phyloP scores from a whole-genome alignment of 495 filamentous ascomycete genomes.

The Beverwykella pulmonaria region DNA sequence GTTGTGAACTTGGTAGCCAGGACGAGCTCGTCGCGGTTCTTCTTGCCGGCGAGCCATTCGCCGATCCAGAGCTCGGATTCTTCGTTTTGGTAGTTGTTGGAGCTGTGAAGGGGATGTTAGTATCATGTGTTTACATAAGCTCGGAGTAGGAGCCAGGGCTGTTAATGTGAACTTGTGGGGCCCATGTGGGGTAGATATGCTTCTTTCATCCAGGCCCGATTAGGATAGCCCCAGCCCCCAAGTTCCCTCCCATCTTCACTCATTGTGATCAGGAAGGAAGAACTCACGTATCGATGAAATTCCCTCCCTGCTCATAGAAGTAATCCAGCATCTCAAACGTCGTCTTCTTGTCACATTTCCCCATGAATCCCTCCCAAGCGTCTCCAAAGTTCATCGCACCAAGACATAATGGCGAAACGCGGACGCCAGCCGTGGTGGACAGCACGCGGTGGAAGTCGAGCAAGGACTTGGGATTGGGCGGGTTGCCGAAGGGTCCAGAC shows the following conservation, averaged over 20 bases:
- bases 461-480: slow-evolving; percentile 7
- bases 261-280: not conserved
- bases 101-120: slow-evolving; percentile 4
- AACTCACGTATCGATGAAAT: slow-evolving; percentile 78
- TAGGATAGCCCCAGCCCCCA: not conserved
- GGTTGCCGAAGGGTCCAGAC: not conserved
- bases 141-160: not conserved
- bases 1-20: slow-evolving; percentile 71
- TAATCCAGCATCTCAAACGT: slow-evolving; percentile 67
- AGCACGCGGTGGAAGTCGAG: slow-evolving; percentile 50
- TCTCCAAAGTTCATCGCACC: slow-evolving; percentile 67
- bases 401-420: slow-evolving; percentile 62
- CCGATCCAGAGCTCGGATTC: slow-evolving; percentile 75
- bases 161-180: not conserved
- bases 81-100: slow-evolving; percentile 63
- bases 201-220: not conserved
- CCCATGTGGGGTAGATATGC: not conserved
- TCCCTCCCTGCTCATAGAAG: slow-evolving; percentile 68
- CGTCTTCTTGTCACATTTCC: slow-evolving; percentile 61
- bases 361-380: slow-evolving; percentile 55
- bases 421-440: slow-evolving; percentile 59
- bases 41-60: slow-evolving; percentile 67
- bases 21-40: slow-evolving; percentile 64
- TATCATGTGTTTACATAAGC: not conserved
- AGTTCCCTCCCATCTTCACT: not conserved